Evolutionary conservation across 1,139 yeast genomes (phyloP).

Genomic region (Candida sanyaensis): DNA sequence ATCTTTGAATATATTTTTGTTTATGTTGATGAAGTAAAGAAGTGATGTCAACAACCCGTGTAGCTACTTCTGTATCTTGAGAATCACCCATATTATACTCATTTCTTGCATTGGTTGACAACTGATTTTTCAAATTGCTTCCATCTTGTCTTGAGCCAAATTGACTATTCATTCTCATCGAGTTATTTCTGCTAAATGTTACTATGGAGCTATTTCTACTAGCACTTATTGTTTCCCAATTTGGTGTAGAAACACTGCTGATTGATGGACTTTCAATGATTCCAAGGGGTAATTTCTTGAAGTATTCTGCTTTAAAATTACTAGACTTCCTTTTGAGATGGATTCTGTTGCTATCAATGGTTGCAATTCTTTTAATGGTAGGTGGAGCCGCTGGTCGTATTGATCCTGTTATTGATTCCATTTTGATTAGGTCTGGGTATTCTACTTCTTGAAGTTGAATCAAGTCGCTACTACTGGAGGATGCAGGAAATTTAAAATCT

Average conservation of each 20-base stretch:
- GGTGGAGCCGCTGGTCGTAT: background rate
- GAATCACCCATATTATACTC: background rate
- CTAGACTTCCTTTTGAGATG: conserved; percentile 3
- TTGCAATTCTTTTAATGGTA: conserved; percentile 10
- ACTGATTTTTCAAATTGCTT: background rate
- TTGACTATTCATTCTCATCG: background rate
- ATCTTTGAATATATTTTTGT: background rate
- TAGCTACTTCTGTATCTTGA: background rate
- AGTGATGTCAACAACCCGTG: conserved; percentile 2
- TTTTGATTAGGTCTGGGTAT: background rate
- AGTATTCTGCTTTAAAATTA: background rate
- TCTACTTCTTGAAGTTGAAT: background rate
- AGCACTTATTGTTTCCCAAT: conserved; percentile 31
- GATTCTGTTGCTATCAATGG: conserved; percentile 9
- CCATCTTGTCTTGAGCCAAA: background rate
- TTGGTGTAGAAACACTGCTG: conserved; percentile 21
- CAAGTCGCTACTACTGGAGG: background rate
- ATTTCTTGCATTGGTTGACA: background rate
- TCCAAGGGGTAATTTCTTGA: conserved; percentile 2
- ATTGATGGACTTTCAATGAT: background rate
- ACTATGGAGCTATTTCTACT: conserved; percentile 13
- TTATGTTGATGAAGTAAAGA: background rate
- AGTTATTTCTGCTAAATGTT: background rate
- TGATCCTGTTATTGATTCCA: background rate
- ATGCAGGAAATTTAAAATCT: conserved; percentile 6